Conservation (phyloP, 805 yeast genomes). For the Dipodascus geniculatus region DNA sequence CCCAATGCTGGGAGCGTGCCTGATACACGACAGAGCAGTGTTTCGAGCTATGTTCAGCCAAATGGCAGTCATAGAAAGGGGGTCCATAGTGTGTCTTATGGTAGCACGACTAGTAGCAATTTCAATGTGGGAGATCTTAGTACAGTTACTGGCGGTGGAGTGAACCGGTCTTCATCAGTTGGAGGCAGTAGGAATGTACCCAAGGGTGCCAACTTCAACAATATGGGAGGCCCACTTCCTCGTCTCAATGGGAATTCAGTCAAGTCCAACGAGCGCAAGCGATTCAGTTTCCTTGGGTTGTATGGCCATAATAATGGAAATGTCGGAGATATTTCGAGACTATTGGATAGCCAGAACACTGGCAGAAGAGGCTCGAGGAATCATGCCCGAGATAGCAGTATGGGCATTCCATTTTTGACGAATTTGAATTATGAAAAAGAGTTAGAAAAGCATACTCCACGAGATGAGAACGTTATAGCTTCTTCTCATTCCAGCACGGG, state of each 20-base stretch:
- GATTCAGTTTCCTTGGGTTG: background rate
- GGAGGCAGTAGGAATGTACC: background rate
- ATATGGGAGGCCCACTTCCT: background rate
- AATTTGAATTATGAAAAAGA: background rate
- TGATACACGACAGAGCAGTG: no score
- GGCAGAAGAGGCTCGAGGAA: background rate
- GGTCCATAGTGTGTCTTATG: background rate
- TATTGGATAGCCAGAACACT: background rate
- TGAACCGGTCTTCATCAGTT: background rate
- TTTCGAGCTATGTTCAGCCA: background rate
- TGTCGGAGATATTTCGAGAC: background rate
- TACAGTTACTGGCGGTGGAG: background rate
- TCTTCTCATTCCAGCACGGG: background rate
- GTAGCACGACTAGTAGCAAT: background rate
- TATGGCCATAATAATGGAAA: background rate
- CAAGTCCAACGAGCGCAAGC: background rate
- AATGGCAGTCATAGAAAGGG: background rate
- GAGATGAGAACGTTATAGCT: background rate
- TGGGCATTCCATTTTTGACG: background rate
- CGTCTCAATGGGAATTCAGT: background rate
- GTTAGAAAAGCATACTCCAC: background rate
- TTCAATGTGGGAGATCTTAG: background rate
- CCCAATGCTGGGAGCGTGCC: no score
- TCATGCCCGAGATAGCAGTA: background rate
- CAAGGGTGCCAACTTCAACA: background rate